Conservation (phyloP, 2,329 filamentous ascomycete species). For the Fusarium sublunatum region DNA sequence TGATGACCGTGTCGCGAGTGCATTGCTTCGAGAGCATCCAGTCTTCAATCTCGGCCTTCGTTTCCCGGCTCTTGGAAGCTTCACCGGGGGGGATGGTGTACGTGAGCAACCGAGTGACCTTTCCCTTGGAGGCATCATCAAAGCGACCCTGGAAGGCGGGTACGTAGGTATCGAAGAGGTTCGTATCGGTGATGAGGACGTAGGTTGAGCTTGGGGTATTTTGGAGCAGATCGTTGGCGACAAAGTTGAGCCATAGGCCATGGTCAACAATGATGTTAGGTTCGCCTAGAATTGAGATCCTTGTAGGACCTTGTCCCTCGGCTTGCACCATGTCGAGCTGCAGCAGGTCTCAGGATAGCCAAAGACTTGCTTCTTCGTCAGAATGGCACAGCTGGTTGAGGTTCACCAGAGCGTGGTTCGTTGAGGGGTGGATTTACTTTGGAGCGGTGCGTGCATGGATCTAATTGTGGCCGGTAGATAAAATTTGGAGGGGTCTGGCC, state of each 20-base stretch:
- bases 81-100: constrained; percentile 92
- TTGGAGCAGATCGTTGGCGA: constrained; percentile 81
- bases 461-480: constrained; percentile 19
- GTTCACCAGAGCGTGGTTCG: constrained; percentile 1
- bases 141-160: constrained; percentile 72
- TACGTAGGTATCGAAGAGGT: constrained; percentile 83
- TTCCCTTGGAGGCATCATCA: constrained; percentile 43
- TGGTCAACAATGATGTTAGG: constrained; percentile 94
- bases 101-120: constrained; percentile 76
- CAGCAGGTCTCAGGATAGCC: constrained; percentile 11
- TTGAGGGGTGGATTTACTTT: constrained; percentile 11
- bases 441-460: constrained; percentile 9
- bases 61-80: constrained; percentile 90
- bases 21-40: constrained; percentile 95
- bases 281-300: constrained; percentile 85
- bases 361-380: constrained; percentile 19
- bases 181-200: constrained; percentile 96
- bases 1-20: constrained; percentile 92
- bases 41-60: constrained; percentile 95
- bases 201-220: constrained; percentile 89
- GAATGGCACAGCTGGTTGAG: constrained; percentile 10
- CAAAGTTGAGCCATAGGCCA: constrained; percentile 85
- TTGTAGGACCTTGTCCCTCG: constrained; percentile 57
- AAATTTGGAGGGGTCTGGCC: constrained; percentile 33
- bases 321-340: constrained; percentile 44